Evolutionary conservation across 176 grass and related monocot genomes (phyloP), one percentile per base, ranked within the genome.

Genomic region (Hyparrhenia diplandra): DNA sequence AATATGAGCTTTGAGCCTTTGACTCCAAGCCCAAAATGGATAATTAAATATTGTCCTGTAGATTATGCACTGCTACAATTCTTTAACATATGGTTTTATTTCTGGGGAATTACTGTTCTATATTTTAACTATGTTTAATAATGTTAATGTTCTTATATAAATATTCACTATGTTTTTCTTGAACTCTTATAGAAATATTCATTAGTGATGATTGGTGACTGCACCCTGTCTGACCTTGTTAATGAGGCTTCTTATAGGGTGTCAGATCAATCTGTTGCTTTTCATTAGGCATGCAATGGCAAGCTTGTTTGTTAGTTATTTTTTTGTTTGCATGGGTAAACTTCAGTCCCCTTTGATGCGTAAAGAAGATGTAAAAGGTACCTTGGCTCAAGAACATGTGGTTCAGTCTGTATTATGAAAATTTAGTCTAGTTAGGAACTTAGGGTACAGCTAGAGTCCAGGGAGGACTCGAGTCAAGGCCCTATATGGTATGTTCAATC

Each of bases 301-400:
- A 24, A 43, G 4, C 63, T 76, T 32, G 35, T 58, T 68, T 69
- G 30, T 14, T 25, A 12, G 6, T 34, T 47, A 5, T 47, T 35
- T 64, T 69, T 69, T 29, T 52, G 4, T 58, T 76, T 23, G 21
- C 52, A 37, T 62, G 54, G 36, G 21, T 84, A 52, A 5, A 34
- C 14, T n/a, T n/a, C 18, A 55, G 49, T 39, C 43, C 46, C 51
- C 65, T n/a, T 36, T 49, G 3, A 52, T 68, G 11, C 6, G 2
- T 18, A 75, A 57, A 76, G 47, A 57, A 76, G 47, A 39, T 59
- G 49, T 69, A 73, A 73, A 74, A 46, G 27, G 37, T 69, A 13
- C 25, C 10, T 3, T 11, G 3, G 25, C 7, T 16, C 69, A 49
- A 73, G 69, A 73, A 29, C 9, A 71, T 6, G 12, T 14, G 28